Conservation (phyloP, 2,329 filamentous ascomycete species). For the Penicillium sp. region DNA sequence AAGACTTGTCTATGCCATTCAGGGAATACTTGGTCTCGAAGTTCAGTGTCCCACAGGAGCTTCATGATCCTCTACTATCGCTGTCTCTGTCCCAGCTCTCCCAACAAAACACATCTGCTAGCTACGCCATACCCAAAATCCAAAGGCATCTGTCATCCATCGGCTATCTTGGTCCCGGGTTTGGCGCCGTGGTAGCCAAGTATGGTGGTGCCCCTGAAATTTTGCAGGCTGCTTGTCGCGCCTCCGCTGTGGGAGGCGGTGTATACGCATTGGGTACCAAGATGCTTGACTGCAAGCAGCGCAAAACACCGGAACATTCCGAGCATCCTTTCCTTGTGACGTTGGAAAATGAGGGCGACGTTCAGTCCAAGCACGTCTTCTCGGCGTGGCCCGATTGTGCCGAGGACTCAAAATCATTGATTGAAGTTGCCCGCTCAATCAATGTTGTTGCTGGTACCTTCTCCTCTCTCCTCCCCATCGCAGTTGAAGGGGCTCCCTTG, state of each 20-base stretch:
- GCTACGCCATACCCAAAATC: slow-evolving; percentile 72
- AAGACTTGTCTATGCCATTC: slow-evolving; percentile 58
- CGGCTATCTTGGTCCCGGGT: slow-evolving; percentile 83
- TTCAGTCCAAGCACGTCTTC: slow-evolving; percentile 40
- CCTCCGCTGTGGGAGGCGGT: slow-evolving; percentile 85
- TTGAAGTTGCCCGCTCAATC: slow-evolving; percentile 61
- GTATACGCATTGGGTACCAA: slow-evolving; percentile 83
- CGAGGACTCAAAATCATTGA: slow-evolving; percentile 16
- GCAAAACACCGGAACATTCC: slow-evolving; percentile 7
- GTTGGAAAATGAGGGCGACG: slow-evolving; percentile 39
- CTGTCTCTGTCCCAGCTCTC: slow-evolving; percentile 71
- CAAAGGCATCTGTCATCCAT: slow-evolving; percentile 81
- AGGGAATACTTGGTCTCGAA: slow-evolving; percentile 49
- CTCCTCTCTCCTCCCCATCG: slow-evolving; percentile 65
- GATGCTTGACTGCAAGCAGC: slow-evolving; percentile 45
- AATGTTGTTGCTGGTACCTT: slow-evolving; percentile 70
- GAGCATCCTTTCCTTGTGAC: slow-evolving; percentile 29
- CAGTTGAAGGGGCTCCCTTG: slow-evolving; percentile 72
- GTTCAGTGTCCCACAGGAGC: slow-evolving; percentile 67
- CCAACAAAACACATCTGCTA: slow-evolving; percentile 58
- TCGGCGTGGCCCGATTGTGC: slow-evolving; percentile 42
- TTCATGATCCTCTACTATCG: slow-evolving; percentile 67
- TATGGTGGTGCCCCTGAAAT: slow-evolving; percentile 91
- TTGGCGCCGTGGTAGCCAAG: slow-evolving; percentile 86
- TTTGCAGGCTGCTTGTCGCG: slow-evolving; percentile 86